Base-by-base conservation (phyloP, 768 basidiomycete species). In the Omphalotus guepiniiformis region DNA sequence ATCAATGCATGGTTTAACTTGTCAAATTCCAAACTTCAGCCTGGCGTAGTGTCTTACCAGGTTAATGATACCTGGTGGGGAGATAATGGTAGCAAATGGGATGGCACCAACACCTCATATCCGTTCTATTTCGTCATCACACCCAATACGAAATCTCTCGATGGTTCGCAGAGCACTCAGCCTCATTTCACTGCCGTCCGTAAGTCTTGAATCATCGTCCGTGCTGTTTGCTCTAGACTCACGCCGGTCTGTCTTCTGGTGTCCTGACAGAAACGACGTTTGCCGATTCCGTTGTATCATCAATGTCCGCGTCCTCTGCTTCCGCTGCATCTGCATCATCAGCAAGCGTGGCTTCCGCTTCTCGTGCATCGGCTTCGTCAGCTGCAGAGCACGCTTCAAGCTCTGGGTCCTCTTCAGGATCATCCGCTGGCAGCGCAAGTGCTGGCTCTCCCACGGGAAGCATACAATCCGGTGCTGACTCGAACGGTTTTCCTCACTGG, bases 1-100 rank as follows among this genome's bases (percentile, higher is more conserved):
- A 67, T 88, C 16, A 63, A 73, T 19, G 68, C 67, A 48, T 75
- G 67, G 43, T 58, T 21, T 5, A 69, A 79, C 50, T 51, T 66
- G 28, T 4, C 55, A 1, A 78, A 79, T 47, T 75, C 80, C 2
- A 54, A 66, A 22, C 76, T 77, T 57, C 77, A 72, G 16, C 78
- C 83, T 2, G 82, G 90, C 21, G 46, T 66, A 52, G 58, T 73
- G 35, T 71, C 68, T 25, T 64, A 78, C 2, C 77, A 72, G 27
- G 84, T 87, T 36, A 75, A 91, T 58, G 91, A 93, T 61, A 60
- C 71, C 13, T 92, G 87, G 88, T 91, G 80, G 63, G 85, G 84
- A 25, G 28, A 55, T 1, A 63, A 73, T 21, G 85, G 82, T 23
- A 44, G 60, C 25, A 54, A 63, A 2, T 83, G 75, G 68, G 60